Evolutionary conservation across 495 filamentous ascomycete species (phyloP), one percentile per base, ranked within the genome.

Genomic region (Penicillium paradoxum): DNA sequence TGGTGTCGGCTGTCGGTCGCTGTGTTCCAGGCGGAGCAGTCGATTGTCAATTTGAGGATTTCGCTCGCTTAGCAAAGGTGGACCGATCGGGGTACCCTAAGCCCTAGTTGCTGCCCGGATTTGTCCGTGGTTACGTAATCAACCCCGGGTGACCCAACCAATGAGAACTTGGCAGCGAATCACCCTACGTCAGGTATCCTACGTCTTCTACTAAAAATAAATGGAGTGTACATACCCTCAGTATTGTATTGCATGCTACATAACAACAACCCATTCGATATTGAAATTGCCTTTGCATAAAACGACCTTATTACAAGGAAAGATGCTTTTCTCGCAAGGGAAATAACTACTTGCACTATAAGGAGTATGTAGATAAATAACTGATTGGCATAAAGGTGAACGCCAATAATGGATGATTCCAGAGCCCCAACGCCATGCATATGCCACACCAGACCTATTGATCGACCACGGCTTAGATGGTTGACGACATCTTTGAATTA

Each of bases 1-100:
- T 72, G 74, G 63, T 73, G 66, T 70, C 71, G 64, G 71, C 64
- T 68, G 69, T 73, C 72, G 68, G 69, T 77, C 73, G 69, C 70
- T 69, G 62, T 57, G 67, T 66, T 71, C 66, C 62, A 62, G 65
- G 67, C 66, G 68, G 64, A 68, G 66, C 66, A 70, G 66, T 60
- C 70, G 62, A 64, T 68, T 42, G 68, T 59, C 68, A 74, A 72
- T 73, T 67, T 75, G 65, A 72, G 65, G 54, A 66, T 65, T 69
- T 72, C 46, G 48, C 73, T 75, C 73, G 73, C 73, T 75, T 74
- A 75, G 71, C 59, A 65, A 65, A 62, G 66, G 66, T 69, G 68
- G 68, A 64, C 55, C 58, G 57, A 56, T 41, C 37, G 47, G 38
- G 42, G 51, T 53, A 59, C 69, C 71, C 71, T 73, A 71, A 71